Evolutionary conservation across 1,284 basidiomycete genomes (phyloP), one percentile per base, ranked within the genome.

Genomic region (Rhodotorula sp.): DNA sequence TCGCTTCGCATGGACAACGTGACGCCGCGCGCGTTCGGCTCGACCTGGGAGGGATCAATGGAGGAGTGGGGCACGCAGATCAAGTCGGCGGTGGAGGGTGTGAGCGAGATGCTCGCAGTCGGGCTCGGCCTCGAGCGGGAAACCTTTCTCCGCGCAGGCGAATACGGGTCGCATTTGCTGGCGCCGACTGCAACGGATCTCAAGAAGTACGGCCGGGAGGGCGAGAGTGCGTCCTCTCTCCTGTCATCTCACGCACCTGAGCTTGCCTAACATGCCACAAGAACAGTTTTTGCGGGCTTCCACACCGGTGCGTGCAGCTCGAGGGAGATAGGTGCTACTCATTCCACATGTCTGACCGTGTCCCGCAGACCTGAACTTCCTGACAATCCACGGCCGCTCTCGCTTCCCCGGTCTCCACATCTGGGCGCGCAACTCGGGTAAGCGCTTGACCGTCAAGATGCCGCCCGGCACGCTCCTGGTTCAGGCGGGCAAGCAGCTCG

Each of bases 131-230:
- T 95, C 34, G 85, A 88, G 45, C 84, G 83, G 25, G 84, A 86
- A 34, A 85, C 87, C 0, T 91, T 95, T 81, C 86, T 85, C 60
- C 86, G 90, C 25, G 91, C 92, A 23, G 92, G 91, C 25, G 84
- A 83, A 61, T 77, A 34, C 71, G 94, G 93, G 1, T 89, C 91
- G 7, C 93, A 96, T 81, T 81, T 95, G 41, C 87, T 97, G 27
- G 93, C 92, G 0, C 93, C 93, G 4, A 97, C 93, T 0, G 91
- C 92, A 3, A 95, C 93, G 4, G 90, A 96, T 79, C 85, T 97
- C 17, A 81, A 83, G 42, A 91, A 90, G 78, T 94, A 91, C 76
- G 88, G 90, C 45, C 77, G 87, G 78, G 87, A 88, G 73, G 86
- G 81, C 78, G 82, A 82, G 60, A 75, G 79, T 79, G 34, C 21